These are phyloP conservation scores for Microbotryomycetes sp. DNA, from an alignment of 1,284 basidiomycete species.

Conservation along the genomic window DNA sequence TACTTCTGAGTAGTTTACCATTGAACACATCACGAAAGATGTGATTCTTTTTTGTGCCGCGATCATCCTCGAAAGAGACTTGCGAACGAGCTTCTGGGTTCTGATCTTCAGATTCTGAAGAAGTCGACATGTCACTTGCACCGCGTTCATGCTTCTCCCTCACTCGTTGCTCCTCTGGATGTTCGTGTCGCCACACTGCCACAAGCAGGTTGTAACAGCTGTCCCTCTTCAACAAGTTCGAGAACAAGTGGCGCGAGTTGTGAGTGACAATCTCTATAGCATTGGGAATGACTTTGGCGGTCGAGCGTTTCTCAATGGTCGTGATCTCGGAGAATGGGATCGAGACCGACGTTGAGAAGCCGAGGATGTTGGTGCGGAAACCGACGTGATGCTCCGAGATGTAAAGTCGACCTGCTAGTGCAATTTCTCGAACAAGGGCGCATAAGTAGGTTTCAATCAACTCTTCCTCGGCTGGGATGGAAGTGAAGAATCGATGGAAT, in stretches of 20 bases:
- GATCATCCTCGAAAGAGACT: slow-evolving; percentile 33
- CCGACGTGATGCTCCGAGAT: slow-evolving; percentile 96
- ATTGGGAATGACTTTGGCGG: slow-evolving; percentile 96
- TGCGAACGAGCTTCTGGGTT: slow-evolving; percentile 15
- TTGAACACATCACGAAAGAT: slow-evolving; percentile 11
- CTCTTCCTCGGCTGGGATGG: slow-evolving; percentile 85
- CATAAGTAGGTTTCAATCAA: slow-evolving; percentile 99
- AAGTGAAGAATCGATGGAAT: slow-evolving; percentile 83
- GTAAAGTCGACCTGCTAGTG: slow-evolving; percentile 91
- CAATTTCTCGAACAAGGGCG: slow-evolving; percentile 87
- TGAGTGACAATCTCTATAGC: slow-evolving; percentile 85
- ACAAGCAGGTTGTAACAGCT: slow-evolving; percentile 91
- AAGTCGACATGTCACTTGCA: neutral
- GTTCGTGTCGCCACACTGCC: slow-evolving; percentile 88
- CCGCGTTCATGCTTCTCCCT: slow-evolving; percentile 3
- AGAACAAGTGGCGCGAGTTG: slow-evolving; percentile 72
- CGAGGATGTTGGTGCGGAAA: slow-evolving; percentile 98
- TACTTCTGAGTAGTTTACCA: neutral
- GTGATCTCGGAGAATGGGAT: slow-evolving; percentile 30
- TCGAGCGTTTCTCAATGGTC: slow-evolving; percentile 42
- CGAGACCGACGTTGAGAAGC: slow-evolving; percentile 55
- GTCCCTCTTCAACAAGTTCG: slow-evolving; percentile 91
- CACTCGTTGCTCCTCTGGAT: slow-evolving; percentile 60
- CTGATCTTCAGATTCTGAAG: slow-evolving; percentile 1
- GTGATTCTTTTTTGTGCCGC: slow-evolving; percentile 24